Percentiles rank a stretch among this genome's conserved stretches.
Evolutionary conservation across 2,329 filamentous ascomycete species (phyloP).

Genomic region (Teratosphaeria destructans): DNA sequence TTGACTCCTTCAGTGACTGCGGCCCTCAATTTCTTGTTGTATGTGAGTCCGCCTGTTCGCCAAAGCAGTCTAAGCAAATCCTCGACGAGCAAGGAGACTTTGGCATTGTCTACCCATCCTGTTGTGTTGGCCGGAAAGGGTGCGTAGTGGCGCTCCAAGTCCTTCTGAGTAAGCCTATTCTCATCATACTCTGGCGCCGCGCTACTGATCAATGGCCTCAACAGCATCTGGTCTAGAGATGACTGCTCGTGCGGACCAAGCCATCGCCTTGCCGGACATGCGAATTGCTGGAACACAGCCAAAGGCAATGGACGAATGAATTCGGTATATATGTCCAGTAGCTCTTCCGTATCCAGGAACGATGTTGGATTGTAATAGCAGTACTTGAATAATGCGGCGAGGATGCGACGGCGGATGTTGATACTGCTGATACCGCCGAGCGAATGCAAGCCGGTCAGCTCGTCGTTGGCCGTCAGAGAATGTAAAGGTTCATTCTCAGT

Average conservation of each 20-base stretch:
- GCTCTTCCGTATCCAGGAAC: slow-evolving; percentile 42
- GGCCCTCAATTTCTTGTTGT: slow-evolving; percentile 1
- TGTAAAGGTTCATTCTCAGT: background rate
- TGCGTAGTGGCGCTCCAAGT: slow-evolving; percentile 52
- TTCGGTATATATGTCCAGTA: slow-evolving; percentile 51
- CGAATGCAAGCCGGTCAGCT: background rate
- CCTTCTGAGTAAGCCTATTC: slow-evolving; percentile 37
- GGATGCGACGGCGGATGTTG: slow-evolving; percentile 51
- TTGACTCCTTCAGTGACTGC: slow-evolving; percentile 45
- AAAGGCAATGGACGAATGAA: slow-evolving; percentile 50
- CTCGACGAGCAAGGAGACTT: slow-evolving; percentile 60
- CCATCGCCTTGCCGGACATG: slow-evolving; percentile 33
- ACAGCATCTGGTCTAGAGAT: slow-evolving; percentile 44
- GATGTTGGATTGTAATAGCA: slow-evolving; percentile 29
- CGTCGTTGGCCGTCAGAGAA: slow-evolving; percentile 2
- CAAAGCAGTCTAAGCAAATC: slow-evolving; percentile 47
- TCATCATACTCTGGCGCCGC: slow-evolving; percentile 27
- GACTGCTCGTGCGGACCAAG: slow-evolving; percentile 31
- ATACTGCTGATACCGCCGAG: slow-evolving; percentile 45
- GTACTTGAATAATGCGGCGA: slow-evolving; percentile 40
- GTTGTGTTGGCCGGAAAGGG: slow-evolving; percentile 54
- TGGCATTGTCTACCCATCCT: slow-evolving; percentile 57
- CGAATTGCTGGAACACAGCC: slow-evolving; percentile 46
- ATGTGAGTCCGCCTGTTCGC: slow-evolving; percentile 20
- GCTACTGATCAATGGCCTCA: slow-evolving; percentile 39